These are phyloP conservation scores for Aquilaria yunnanensis DNA, from an alignment of 345 rosid species.

Conservation along the genomic window DNA sequence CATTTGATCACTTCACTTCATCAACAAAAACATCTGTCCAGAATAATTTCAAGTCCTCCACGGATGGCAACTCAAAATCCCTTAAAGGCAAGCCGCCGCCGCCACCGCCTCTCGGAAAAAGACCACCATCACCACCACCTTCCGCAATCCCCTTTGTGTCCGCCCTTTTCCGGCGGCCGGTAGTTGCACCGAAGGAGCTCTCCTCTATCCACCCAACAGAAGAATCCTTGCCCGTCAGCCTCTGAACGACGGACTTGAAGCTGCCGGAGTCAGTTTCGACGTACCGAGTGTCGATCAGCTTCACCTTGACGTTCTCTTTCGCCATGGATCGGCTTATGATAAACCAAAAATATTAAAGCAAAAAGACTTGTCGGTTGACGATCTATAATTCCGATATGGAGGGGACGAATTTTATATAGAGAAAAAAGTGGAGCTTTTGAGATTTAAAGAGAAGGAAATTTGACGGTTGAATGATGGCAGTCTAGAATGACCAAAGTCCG, in stretches of 20 bases:
- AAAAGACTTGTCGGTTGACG: not conserved
- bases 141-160: not conserved
- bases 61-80: conserved; percentile 26
- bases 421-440: not conserved
- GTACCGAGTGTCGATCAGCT: conserved; percentile 46
- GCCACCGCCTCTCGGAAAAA: conserved; percentile 18
- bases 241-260: conserved; percentile 64
- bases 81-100: conserved; percentile 27
- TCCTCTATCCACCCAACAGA: conserved; percentile 7
- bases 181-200: not conserved
- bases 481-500: not conserved
- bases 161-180: not conserved
- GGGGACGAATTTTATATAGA: not conserved
- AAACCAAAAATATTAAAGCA: not conserved
- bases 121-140: conserved; percentile 1
- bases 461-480: conserved; percentile 1
- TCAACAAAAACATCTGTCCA: conserved; percentile 5
- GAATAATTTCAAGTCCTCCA: conserved; percentile 24
- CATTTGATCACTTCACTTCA: not conserved
- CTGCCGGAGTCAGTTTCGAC: conserved; percentile 43
- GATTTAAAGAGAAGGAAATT: not conserved
- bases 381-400: not conserved
- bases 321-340: not conserved
- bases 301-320: conserved; percentile 32
- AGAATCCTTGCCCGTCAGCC: conserved; percentile 63